Evolutionary conservation across 2,329 filamentous ascomycete genomes (phyloP).

Genomic region (Teratosphaeria pseudoeucalypti): DNA sequence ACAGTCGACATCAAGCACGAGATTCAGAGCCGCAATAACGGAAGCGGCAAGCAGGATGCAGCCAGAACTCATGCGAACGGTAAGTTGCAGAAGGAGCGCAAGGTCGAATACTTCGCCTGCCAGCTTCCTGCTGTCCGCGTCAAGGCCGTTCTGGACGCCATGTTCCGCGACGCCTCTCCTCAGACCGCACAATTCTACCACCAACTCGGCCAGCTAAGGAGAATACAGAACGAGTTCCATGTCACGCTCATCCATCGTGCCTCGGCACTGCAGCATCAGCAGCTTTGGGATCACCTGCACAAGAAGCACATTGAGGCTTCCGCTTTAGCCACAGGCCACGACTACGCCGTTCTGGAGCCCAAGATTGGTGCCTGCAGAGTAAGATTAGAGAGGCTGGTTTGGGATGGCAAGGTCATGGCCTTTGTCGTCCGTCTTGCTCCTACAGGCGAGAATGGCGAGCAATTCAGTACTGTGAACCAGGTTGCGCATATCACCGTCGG

Average conservation of each 20-base stretch:
- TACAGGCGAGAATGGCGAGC: conserved; percentile 43
- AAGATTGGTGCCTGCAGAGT: conserved; percentile 55
- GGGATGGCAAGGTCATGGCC: conserved; percentile 79
- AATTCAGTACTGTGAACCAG: conserved; percentile 58
- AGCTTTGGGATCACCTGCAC: conserved; percentile 66
- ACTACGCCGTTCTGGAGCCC: conserved; percentile 29
- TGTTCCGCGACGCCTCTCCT: conserved; percentile 52
- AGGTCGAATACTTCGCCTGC: conserved; percentile 57
- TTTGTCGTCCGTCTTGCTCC: conserved; percentile 64
- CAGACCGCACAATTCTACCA: conserved; percentile 59
- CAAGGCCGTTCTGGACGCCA: conserved; percentile 51
- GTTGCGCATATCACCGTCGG: conserved; percentile 85
- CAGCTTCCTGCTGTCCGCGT: conserved; percentile 44
- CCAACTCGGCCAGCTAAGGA: conserved; percentile 60
- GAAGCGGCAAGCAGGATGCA: conserved; percentile 33
- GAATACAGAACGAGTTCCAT: conserved; percentile 79
- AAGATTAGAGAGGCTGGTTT: conserved; percentile 61
- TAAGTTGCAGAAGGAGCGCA: conserved; percentile 36
- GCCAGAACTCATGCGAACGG: conserved; percentile 20
- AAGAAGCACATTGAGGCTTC: conserved; percentile 42
- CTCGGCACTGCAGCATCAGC: conserved; percentile 47
- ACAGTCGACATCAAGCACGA: conserved; percentile 65
- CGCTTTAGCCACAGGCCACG: conserved; percentile 27
- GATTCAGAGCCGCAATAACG: conserved; percentile 46
- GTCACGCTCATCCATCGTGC: conserved; percentile 86